Base-by-base conservation (phyloP, 306 rosid species). In the Quercus bicolor region DNA sequence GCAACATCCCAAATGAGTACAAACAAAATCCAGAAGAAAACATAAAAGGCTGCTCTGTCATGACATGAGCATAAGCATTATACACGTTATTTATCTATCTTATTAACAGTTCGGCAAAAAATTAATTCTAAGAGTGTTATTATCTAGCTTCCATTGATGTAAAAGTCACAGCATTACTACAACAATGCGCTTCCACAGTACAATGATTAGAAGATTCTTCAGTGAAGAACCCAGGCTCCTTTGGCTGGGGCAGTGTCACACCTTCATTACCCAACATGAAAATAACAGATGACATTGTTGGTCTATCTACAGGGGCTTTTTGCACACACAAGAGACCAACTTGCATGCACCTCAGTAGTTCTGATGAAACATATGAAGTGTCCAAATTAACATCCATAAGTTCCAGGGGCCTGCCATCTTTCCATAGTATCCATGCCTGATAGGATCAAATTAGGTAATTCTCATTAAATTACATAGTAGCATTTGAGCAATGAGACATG, bases 311-410 rank as follows among this genome's bases (percentile, higher is more conserved):
- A 1, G 57, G 43, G 5, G 68, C 43, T n/a, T 78, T 77, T 57
- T 85, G 77, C 40, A 64, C 86, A 37, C 86, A 84, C 70, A 78
- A 70, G 19, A 84, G 82, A 0, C 83, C 80, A 2, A 78, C 76
- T 48, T 78, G 76, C 75, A 79, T 79, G 33, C 83, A 84, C 48
- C 75, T 73, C 23, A 75, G 18, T 3, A 81, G 81, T 75, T 75
- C 78, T 34, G 73, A 40, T 13, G 45, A 66, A 29, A 69, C 53
- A 12, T 56, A 78, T 33, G 70, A 43, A 5, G 74, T 43, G 18
- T 21, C 78, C 69, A 75, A 33, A 19, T 10, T 3, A 60, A 5
- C 24, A 75, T 78, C 83, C 80, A 83, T 56, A 11, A 79, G 61
- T 18, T 79, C 84, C 78, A 83, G 45, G 2, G 64, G 56, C 15